A percentile compares a stretch with the other conserved stretches of the same genome.
phyloP scores from a whole-genome alignment of 345 rosid species.

The Salix suchowensis region DNA sequence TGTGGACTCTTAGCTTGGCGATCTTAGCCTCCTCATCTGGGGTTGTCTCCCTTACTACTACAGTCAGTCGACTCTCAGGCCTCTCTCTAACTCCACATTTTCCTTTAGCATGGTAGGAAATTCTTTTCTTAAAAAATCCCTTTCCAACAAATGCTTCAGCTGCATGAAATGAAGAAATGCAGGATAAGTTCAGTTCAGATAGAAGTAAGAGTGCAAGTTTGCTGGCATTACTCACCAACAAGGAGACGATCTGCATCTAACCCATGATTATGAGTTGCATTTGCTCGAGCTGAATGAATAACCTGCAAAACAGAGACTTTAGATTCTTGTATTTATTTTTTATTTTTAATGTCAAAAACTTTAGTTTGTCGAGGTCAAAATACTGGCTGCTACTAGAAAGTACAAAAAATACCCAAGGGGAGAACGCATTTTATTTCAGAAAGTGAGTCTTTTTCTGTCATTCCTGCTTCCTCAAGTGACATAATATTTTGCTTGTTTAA shows the following conservation, averaged over 20 bases:
- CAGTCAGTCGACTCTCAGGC: constrained; percentile 72
- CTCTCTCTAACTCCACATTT: constrained; percentile 49
- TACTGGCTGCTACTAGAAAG: neutral
- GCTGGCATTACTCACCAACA: constrained; percentile 51
- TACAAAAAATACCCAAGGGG: neutral
- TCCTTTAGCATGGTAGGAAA: constrained; percentile 63
- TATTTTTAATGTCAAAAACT: neutral
- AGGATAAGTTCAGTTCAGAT: neutral
- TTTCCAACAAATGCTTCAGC: constrained; percentile 95
- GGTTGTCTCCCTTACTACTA: constrained; percentile 77
- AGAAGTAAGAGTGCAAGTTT: neutral
- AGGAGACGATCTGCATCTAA: constrained; percentile 77
- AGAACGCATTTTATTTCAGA: neutral
- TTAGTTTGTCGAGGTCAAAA: neutral
- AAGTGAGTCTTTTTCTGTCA: neutral
- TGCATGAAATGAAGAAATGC: constrained; percentile 12
- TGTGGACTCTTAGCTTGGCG: constrained; percentile 71
- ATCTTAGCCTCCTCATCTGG: constrained; percentile 84
- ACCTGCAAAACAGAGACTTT: constrained; percentile 39
- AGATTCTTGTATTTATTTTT: neutral
- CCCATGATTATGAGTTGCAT: constrained; percentile 91
- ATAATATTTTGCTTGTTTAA: neutral
- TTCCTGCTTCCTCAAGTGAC: neutral
- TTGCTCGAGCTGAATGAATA: constrained; percentile 87
- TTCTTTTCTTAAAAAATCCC: constrained; percentile 64